Base-by-base conservation (phyloP, 2,329 filamentous ascomycete genomes). In the Pyrenophora seminiperda region DNA sequence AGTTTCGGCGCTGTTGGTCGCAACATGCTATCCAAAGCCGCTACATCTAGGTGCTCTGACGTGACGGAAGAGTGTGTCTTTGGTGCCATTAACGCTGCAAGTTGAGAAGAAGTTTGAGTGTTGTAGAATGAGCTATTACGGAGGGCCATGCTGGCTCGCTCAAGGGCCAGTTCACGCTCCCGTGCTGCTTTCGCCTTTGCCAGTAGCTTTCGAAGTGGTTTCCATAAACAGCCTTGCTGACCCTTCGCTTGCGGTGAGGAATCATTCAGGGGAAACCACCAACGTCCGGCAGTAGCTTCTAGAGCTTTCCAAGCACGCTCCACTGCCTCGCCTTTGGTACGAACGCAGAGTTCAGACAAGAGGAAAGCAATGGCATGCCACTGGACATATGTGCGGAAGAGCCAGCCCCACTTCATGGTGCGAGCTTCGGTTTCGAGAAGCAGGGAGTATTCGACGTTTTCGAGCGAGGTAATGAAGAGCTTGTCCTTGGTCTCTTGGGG, bases 381-480 rank as follows among this genome's bases (percentile, higher is more conserved):
- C 62, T 87, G 85, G 58, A 84, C 80, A 49, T 86, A 84, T 1
- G 83, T 85, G 17, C 77, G 75, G 73, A 86, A 86, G 0, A 86
- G 75, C 85, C 85, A 88, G 31, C 80, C 78, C 84, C 84, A 88
- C 62, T 83, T 82, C 61, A 79, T 76, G 0, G 82, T 86, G 10
- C 79, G 76, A 29, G 79, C 76, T 59, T 90, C 86, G 0, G 79
- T 83, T 60, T 88, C 83, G 11, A 91, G 74, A 1, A 88, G 77
- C 40, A 86, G 77, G 14, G 83, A 83, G 65, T 89, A 85, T 68
- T 92, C 89, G 38, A 91, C 81, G 19, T 91, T 84, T 62, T 92
- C 88, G 19, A 92, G 80, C 2, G 87, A 85, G 0, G 86, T 88
- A 18, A 86, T 75, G 66, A 91, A 89, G 1, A 92, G 77, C 49